Conservation (phyloP, 352 stramenopile species). For the Phytophthora sp. region DNA sequence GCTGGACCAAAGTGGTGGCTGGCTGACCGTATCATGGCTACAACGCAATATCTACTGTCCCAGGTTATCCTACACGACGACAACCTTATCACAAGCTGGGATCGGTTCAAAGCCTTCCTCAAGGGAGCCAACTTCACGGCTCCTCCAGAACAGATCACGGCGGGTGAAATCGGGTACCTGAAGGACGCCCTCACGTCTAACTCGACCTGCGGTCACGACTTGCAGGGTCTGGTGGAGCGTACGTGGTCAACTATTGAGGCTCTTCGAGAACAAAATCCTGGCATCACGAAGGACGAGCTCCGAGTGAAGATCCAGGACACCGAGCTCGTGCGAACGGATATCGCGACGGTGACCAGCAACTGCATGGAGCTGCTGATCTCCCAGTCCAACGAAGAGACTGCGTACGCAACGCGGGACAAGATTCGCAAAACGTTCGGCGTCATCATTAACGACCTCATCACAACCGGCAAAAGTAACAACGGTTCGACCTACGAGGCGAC, state of each 20-base stretch:
- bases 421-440: slow-evolving; percentile 32
- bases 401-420: slow-evolving; percentile 27
- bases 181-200: slow-evolving; percentile 30
- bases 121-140: slow-evolving; percentile 29
- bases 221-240: slow-evolving; percentile 23
- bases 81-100: not conserved
- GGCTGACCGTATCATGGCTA: not conserved
- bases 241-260: slow-evolving; percentile 22
- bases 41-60: not conserved
- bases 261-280: slow-evolving; percentile 21
- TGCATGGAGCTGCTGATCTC: slow-evolving; percentile 31
- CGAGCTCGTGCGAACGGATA: slow-evolving; percentile 37
- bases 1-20: not conserved
- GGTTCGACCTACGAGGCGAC: slow-evolving; percentile 12
- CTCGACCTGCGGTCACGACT: slow-evolving; percentile 34
- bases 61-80: not conserved
- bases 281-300: slow-evolving; percentile 29
- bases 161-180: slow-evolving; percentile 35
- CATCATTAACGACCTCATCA: slow-evolving; percentile 29
- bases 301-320: slow-evolving; percentile 33
- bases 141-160: slow-evolving; percentile 14
- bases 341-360: slow-evolving; percentile 33
- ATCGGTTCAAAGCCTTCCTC: slow-evolving; percentile 23
- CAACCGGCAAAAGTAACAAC: slow-evolving; percentile 24
- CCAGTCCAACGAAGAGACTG: slow-evolving; percentile 18